These are phyloP conservation scores for Dimargaris cristalligena DNA, from an alignment of 192 early-diverging fungal species.

Conservation along the genomic window DNA sequence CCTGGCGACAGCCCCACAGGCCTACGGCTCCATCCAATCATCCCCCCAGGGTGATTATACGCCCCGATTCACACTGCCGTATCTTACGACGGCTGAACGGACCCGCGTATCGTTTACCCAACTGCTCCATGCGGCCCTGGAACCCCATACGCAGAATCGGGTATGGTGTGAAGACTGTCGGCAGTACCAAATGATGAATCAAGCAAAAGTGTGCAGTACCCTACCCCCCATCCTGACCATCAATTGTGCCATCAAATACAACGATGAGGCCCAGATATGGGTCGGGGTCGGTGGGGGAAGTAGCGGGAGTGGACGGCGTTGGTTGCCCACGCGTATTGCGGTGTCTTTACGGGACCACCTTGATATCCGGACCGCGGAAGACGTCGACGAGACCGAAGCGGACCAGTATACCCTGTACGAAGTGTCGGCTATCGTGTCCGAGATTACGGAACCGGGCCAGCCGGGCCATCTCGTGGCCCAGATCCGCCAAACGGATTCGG, in stretches of 20 bases:
- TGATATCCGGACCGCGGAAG: neutral
- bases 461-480: slow-evolving; percentile 26
- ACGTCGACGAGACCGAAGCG: neutral
- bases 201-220: slow-evolving; percentile 44
- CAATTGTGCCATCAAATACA: slow-evolving; percentile 49
- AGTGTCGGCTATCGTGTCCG: slow-evolving; percentile 22
- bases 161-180: slow-evolving; percentile 79
- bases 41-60: neutral
- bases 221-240: slow-evolving; percentile 59
- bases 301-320: no score
- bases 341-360: neutral
- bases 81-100: no score
- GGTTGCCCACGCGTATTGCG: neutral
- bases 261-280: slow-evolving; percentile 38
- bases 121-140: slow-evolving; percentile 13
- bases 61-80: neutral
- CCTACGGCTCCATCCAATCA: neutral
- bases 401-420: neutral
- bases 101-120: slow-evolving; percentile 16
- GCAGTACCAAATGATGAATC: slow-evolving; percentile 62
- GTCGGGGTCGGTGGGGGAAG: neutral
- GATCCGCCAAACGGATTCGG: slow-evolving; percentile 15
- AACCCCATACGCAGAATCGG: slow-evolving; percentile 38
- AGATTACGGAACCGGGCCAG: slow-evolving; percentile 22
- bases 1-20: neutral